These are phyloP conservation scores for Coemansia sp. DNA, from an alignment of 192 early-diverging fungal species.

Conservation along the genomic window DNA sequence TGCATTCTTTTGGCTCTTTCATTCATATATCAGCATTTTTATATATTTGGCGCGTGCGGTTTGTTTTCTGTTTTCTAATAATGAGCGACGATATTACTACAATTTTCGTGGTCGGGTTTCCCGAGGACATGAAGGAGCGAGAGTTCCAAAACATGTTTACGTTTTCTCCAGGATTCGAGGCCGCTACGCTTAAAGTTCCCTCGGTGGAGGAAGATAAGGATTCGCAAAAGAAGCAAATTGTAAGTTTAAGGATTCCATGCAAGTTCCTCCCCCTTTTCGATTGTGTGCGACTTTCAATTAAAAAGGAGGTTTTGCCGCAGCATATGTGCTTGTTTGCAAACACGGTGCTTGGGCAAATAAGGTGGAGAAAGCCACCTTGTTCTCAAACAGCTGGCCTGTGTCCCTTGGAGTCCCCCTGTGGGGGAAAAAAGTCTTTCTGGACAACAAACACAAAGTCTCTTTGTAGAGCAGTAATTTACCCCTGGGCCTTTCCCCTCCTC, in stretches of 20 bases:
- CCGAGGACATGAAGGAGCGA: conserved; percentile 97
- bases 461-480: conserved; percentile 13
- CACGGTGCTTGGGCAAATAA: not conserved
- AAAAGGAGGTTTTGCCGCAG: conserved; percentile 2
- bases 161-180: conserved; percentile 96
- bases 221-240: conserved; percentile 80
- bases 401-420: too few species aligned
- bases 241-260: conserved; percentile 53
- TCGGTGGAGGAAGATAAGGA: conserved; percentile 61
- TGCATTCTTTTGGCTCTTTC: conserved; percentile 12
- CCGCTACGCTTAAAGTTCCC: conserved; percentile 92
- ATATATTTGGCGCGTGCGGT: conserved; percentile 1
- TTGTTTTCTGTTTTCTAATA: conserved; percentile 1
- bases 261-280: not conserved
- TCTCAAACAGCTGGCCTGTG: not conserved
- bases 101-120: conserved; percentile 99
- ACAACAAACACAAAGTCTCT: too few species aligned
- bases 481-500: too few species aligned
- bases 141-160: conserved; percentile 99
- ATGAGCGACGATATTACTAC: conserved; percentile 91
- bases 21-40: conserved; percentile 13
- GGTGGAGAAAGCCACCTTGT: conserved; percentile 3
- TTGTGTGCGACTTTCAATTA: conserved; percentile 2
- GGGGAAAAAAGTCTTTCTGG: too few species aligned
- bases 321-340: not conserved